Evolutionary conservation across 2,329 filamentous ascomycete species (phyloP).

Genomic region (Gnomoniopsis smithogilvyi): DNA sequence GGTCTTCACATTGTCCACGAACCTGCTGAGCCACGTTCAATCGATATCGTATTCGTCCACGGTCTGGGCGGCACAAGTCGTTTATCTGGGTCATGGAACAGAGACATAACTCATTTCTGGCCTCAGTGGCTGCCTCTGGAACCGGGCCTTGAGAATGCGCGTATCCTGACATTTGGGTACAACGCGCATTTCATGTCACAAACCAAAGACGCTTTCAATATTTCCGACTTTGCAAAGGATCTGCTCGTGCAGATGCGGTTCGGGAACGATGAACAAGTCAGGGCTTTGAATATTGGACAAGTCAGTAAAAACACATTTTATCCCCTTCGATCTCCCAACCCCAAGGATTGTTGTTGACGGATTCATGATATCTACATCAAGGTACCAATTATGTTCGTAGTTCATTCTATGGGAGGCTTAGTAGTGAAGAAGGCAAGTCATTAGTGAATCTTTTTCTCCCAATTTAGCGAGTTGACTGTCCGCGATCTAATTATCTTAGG

Average conservation of each 20-base stretch:
- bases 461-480: no score
- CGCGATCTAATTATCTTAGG: not conserved
- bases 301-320: not conserved
- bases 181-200: constrained; percentile 21
- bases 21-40: constrained; percentile 10
- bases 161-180: constrained; percentile 25
- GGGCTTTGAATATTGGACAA: not conserved
- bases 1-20: constrained; percentile 18
- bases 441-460: not conserved
- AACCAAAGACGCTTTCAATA: constrained; percentile 13
- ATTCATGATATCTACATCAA: constrained; percentile 16
- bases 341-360: constrained; percentile 2
- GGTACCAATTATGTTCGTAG: constrained; percentile 24
- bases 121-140: constrained; percentile 23
- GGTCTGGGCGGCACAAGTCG: constrained; percentile 24
- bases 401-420: constrained; percentile 25
- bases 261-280: not conserved
- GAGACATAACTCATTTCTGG: constrained; percentile 20
- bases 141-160: constrained; percentile 15
- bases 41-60: constrained; percentile 26
- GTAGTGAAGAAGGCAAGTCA: constrained; percentile 23
- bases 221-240: constrained; percentile 24
- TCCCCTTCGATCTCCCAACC: not conserved
- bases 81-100: constrained; percentile 22
- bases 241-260: constrained; percentile 23